Evolutionary conservation across 768 basidiomycete species (phyloP).

Genomic region (Leucocoprinus birnbaumii): DNA sequence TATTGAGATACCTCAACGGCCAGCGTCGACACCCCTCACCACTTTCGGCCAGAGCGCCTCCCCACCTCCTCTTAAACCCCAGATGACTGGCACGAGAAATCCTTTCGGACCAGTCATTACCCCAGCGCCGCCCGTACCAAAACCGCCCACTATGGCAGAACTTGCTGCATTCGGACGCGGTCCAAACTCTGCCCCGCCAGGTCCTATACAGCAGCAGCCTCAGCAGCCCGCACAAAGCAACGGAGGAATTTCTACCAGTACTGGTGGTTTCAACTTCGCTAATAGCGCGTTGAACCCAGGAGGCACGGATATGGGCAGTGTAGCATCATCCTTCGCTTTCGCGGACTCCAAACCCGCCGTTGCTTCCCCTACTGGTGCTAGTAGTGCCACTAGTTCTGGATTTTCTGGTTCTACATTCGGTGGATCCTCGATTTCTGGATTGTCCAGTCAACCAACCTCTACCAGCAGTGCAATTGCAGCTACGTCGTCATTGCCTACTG

Average conservation of each 20-base stretch:
- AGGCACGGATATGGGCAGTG: conserved; percentile 56
- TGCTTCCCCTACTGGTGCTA: conserved; percentile 24
- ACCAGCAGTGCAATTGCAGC: conserved; percentile 19
- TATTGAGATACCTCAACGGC: conserved; percentile 48
- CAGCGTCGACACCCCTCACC: conserved; percentile 72
- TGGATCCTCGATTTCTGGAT: conserved; percentile 22
- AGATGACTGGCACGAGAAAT: conserved; percentile 93
- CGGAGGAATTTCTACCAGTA: conserved; percentile 16
- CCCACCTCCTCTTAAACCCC: conserved; percentile 64
- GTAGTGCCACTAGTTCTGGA: conserved; percentile 37
- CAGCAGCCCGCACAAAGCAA: conserved; percentile 23
- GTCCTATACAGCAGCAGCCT: conserved; percentile 25
- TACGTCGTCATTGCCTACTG: conserved; percentile 9
- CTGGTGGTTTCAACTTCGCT: conserved; percentile 36
- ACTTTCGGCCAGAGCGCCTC: conserved; percentile 28
- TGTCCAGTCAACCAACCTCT: conserved; percentile 43
- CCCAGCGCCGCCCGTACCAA: conserved; percentile 65
- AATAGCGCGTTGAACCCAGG: conserved; percentile 40
- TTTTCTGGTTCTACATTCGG: conserved; percentile 48
- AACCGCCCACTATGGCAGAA: conserved; percentile 79
- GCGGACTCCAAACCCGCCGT: conserved; percentile 23
- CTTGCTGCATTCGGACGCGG: conserved; percentile 51
- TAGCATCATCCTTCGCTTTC: conserved; percentile 73
- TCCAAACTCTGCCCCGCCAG: conserved; percentile 9
- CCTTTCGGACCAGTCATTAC: conserved; percentile 82